Evolutionary conservation across 2,329 filamentous ascomycete species (phyloP), one percentile per base, ranked within the genome.

Genomic region (Microcyclospora pomicola): DNA sequence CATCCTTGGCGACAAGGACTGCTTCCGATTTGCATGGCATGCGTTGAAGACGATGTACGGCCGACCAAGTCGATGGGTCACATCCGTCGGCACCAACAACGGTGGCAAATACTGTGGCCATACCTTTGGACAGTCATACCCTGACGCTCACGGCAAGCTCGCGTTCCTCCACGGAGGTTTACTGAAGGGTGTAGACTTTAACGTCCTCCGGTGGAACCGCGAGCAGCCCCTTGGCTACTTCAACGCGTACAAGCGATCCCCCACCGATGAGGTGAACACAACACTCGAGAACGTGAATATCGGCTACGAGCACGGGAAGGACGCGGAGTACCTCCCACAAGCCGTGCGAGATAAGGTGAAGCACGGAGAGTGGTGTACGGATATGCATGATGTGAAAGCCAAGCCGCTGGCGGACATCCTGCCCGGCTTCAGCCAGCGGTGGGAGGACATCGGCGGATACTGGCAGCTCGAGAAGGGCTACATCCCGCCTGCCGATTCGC

Each of bases 1-100:
- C 31, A 42, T 60, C n/a, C 50, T 59, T 2, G 59, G 59, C 15
- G 59, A 61, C 47, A 61, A 61, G 41, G 59, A 61, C 46, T 52
- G 49, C 11, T 59, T 55, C 37, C 47, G 56, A 15, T 58, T 57
- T 40, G 53, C 56, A 5, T 59, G 56, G 56, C 52, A 58, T 36
- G 56, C 56, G 12, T 48, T 59, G 15, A 53, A 52, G 41, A 59
- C 55, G 3, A 34, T 45, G 32, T 58, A 50, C 37, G 56, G 56
- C 11, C 40, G 34, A 29, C 56, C 56, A 9, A 40, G 39, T 9
- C 51, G 49, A 39, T 57, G 53, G 52, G 45, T 58, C 13, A 51
- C 55, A 15, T 51, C 46, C 31, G 47, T 58, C 15, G 55, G 55
- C n/a, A 53, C 48, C 10, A 31, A 49, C 16, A 41, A 40, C 9